Evolutionary conservation across 192 early-diverging fungal genomes (phyloP).

Genomic region (Jimgerdemannia flammicorona): DNA sequence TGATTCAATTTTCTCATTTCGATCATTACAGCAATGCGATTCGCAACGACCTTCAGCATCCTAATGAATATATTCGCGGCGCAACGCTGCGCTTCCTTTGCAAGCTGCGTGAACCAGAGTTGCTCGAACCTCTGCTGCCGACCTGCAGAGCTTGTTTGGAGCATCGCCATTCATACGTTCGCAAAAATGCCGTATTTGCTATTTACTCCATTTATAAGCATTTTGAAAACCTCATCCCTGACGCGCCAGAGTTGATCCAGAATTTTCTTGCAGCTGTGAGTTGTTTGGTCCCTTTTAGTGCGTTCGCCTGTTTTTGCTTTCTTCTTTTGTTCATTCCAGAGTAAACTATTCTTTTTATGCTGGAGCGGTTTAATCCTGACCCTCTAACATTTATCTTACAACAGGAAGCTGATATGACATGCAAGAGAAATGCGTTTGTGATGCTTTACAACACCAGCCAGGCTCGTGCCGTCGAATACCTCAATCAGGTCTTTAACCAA

Average conservation of each 20-base stretch:
- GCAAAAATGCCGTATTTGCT: conserved; percentile 96
- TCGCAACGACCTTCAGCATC: conserved; percentile 94
- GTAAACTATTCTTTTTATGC: not conserved
- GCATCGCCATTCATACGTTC: conserved; percentile 96
- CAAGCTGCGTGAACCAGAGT: conserved; percentile 92
- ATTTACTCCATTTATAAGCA: conserved; percentile 86
- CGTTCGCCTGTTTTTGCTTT: not conserved
- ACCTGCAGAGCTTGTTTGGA: conserved; percentile 86
- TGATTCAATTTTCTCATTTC: not conserved
- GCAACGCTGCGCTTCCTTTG: conserved; percentile 90
- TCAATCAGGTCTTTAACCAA: conserved; percentile 66
- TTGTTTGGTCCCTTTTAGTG: not conserved
- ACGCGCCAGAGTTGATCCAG: conserved; percentile 87
- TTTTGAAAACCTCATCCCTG: conserved; percentile 91
- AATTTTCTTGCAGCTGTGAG: conserved; percentile 54
- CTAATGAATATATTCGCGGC: conserved; percentile 98
- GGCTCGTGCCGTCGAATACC: conserved; percentile 78
- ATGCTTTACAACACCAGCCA: conserved; percentile 83
- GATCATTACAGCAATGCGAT: conserved; percentile 71
- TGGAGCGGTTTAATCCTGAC: not conserved
- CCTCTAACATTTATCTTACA: not conserved
- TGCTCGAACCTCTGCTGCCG: conserved; percentile 92
- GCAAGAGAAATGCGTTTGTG: conserved; percentile 92
- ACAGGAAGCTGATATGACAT: conserved; percentile 89
- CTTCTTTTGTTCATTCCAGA: not conserved